These are phyloP conservation scores for Penicillium dipodomyicola DNA, from an alignment of 495 filamentous ascomycete species.

Conservation along the genomic window DNA sequence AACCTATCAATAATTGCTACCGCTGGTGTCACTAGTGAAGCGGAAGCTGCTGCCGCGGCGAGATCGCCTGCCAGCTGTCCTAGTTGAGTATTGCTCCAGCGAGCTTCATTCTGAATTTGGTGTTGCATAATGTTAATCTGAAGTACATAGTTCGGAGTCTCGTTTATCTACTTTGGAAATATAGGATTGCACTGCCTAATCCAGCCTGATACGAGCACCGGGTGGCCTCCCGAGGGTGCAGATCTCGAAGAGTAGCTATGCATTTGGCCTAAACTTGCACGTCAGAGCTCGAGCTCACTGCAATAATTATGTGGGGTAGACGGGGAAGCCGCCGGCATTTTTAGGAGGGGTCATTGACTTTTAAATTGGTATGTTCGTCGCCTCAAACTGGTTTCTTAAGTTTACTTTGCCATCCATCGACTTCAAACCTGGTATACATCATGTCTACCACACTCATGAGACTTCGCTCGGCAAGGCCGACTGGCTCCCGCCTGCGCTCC, in stretches of 20 bases:
- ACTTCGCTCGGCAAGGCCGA: conserved; percentile 19
- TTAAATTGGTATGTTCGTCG: neutral
- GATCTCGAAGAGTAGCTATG: neutral
- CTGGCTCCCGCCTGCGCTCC: conserved; percentile 16
- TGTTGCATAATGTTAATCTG: conserved; percentile 15
- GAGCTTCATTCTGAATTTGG: conserved; percentile 9
- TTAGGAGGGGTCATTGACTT: conserved; percentile 3
- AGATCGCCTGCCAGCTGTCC: conserved; percentile 28
- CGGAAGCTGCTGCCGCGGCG: conserved; percentile 31
- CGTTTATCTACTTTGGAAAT: conserved; percentile 7
- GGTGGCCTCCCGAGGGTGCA: conserved; percentile 7
- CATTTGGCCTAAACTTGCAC: neutral
- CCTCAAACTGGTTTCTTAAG: neutral
- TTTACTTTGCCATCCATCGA: conserved; percentile 6
- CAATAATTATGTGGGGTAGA: conserved; percentile 6
- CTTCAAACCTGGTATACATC: neutral
- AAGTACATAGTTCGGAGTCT: neutral
- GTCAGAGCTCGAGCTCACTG: neutral
- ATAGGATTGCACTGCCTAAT: neutral
- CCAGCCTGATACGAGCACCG: neutral
- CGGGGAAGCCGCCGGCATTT: conserved; percentile 8
- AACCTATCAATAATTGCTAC: conserved; percentile 38
- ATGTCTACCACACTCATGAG: conserved; percentile 26
- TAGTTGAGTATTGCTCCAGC: conserved; percentile 12
- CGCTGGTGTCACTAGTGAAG: conserved; percentile 30